These are phyloP conservation scores for Geoglossum glabrum DNA, from an alignment of 495 filamentous ascomycete species.

Conservation along the genomic window DNA sequence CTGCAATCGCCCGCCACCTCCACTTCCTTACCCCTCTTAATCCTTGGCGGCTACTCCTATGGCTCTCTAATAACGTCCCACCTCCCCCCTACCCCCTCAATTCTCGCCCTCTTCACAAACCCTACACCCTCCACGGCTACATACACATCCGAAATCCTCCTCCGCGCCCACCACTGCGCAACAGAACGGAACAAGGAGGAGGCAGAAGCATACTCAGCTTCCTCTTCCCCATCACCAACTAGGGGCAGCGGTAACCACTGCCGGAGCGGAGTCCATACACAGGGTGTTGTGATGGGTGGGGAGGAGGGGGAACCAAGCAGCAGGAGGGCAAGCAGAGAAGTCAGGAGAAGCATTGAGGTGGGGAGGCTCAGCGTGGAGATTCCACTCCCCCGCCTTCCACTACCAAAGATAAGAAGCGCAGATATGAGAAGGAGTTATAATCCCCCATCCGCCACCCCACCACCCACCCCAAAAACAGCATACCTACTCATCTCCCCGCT, in stretches of 20 bases:
- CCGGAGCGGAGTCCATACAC: not conserved
- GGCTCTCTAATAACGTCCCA: conserved; percentile 61
- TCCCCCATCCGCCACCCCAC: not conserved
- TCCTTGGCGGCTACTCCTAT: conserved; percentile 81
- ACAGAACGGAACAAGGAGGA: conserved; percentile 27
- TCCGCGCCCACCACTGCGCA: conserved; percentile 43
- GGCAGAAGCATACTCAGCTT: conserved; percentile 3
- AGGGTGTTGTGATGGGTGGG: conserved; percentile 4
- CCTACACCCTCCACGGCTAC: conserved; percentile 24
- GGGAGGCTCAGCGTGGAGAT: conserved; percentile 11
- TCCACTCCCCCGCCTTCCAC: conserved; percentile 2
- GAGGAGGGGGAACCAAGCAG: not conserved
- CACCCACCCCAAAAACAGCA: conserved; percentile 11
- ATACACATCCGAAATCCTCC: conserved; percentile 40
- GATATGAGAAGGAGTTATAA: not conserved
- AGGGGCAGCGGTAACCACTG: not conserved
- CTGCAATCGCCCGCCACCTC: not conserved
- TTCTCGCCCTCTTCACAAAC: conserved; percentile 35
- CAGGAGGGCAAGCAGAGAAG: conserved; percentile 5
- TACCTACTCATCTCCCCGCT: conserved; percentile 74
- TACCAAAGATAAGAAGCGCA: not conserved
- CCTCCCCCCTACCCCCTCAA: conserved; percentile 38
- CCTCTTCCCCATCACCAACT: not conserved
- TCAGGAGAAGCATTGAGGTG: conserved; percentile 2
- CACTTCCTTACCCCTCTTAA: conserved; percentile 14